Evolutionary conservation across 1,284 basidiomycete species (phyloP).

Genomic region (Ganoderma resinaceum): DNA sequence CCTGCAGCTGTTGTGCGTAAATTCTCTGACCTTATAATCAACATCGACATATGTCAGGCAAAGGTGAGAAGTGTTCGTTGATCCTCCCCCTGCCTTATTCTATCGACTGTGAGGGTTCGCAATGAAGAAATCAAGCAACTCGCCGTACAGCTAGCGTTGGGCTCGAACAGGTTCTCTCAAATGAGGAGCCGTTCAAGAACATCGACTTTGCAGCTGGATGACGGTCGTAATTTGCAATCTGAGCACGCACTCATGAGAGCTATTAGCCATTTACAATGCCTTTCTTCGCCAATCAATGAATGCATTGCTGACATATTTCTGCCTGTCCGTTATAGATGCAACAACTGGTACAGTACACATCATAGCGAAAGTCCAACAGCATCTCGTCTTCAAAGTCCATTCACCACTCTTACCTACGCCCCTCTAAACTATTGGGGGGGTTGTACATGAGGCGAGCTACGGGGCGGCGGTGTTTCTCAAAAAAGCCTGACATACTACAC

Average conservation of each 20-base stretch:
- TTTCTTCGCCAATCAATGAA: neutral
- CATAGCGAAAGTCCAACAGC: too few species aligned
- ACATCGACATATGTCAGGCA: neutral
- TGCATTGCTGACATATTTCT: neutral
- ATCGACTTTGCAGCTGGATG: conserved; percentile 41
- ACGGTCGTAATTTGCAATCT: conserved; percentile 53
- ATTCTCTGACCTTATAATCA: too few species aligned
- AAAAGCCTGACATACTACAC: too few species aligned
- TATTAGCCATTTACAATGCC: neutral
- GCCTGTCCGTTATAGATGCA: neutral
- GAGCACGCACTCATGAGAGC: conserved; percentile 33
- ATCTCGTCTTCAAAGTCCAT: too few species aligned
- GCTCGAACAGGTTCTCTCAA: conserved; percentile 23
- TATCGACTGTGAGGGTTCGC: neutral
- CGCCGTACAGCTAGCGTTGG: conserved; percentile 23
- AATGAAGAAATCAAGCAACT: conserved; percentile 28
- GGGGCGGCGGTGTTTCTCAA: too few species aligned
- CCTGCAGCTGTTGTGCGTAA: too few species aligned
- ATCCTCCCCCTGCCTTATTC: neutral
- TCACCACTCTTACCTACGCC: too few species aligned
- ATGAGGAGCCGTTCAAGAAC: conserved; percentile 19
- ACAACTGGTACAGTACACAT: neutral
- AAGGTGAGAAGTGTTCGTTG: neutral
- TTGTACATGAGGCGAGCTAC: too few species aligned
- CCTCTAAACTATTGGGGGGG: too few species aligned